These are phyloP conservation scores for Hansenula lynferdii DNA, from an alignment of 1,139 yeast species.

Conservation along the genomic window DNA sequence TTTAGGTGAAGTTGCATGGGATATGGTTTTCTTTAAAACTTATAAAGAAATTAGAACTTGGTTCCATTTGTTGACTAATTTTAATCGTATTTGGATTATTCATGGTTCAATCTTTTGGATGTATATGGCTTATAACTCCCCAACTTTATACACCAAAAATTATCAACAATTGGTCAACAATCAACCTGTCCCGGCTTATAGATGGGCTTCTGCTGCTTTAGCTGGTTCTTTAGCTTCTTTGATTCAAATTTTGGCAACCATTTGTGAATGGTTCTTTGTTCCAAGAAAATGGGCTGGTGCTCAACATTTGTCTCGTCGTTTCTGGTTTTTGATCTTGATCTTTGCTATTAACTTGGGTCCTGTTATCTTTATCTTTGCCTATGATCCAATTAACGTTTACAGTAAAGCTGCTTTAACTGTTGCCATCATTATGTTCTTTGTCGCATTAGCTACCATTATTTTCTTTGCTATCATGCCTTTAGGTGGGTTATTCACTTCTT, in stretches of 20 bases:
- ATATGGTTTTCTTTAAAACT: conserved; percentile 89
- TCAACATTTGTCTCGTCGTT: conserved; percentile 88
- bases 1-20: conserved; percentile 93
- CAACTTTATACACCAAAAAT: conserved; percentile 81
- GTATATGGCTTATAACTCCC: conserved; percentile 90
- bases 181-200: conserved; percentile 79
- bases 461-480: conserved; percentile 95
- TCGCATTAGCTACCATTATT: conserved; percentile 76
- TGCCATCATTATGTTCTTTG: conserved; percentile 84
- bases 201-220: conserved; percentile 90
- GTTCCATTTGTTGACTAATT: conserved; percentile 94
- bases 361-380: conserved; percentile 78
- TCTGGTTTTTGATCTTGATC: conserved; percentile 65
- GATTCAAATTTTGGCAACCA: conserved; percentile 82
- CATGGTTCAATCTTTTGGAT: conserved; percentile 91
- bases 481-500: conserved; percentile 94
- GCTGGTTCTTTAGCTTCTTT: conserved; percentile 87
- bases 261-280: conserved; percentile 93
- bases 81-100: conserved; percentile 96
- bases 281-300: conserved; percentile 99
- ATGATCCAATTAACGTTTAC: conserved; percentile 62
- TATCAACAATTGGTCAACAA: conserved; percentile 80
- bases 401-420: conserved; percentile 79
- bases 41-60: conserved; percentile 96
- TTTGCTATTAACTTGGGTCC: conserved; percentile 78